Conservation (phyloP, 164 flowering plant genomes). For the Vitis cinerea region DNA sequence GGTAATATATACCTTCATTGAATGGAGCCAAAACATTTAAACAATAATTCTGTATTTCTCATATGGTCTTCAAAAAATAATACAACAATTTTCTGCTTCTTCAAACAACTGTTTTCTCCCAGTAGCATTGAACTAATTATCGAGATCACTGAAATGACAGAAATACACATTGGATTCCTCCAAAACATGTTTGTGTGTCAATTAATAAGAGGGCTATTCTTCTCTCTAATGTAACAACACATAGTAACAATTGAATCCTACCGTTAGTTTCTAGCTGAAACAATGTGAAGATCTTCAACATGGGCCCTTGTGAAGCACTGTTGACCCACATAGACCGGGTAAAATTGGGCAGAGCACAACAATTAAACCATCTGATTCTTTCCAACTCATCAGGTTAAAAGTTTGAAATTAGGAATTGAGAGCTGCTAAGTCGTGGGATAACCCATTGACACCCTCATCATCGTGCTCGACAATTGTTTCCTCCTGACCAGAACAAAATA, state of each 20-base stretch:
- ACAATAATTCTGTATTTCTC: too few relatives aligned
- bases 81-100: background rate
- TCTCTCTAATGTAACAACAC: background rate
- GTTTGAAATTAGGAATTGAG: slow-evolving; percentile 25
- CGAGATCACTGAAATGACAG: background rate
- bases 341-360: background rate
- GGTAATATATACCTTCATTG: too few relatives aligned
- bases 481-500: slow-evolving; percentile 21
- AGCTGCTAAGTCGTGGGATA: slow-evolving; percentile 43
- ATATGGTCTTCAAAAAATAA: background rate
- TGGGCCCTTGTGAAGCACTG: background rate
- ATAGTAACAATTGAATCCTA: slow-evolving; percentile 7
- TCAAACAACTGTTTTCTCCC: too few relatives aligned
- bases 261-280: slow-evolving; percentile 16
- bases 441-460: slow-evolving; percentile 42
- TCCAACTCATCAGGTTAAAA: background rate
- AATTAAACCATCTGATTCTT: background rate
- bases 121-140: background rate
- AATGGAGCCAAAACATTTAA: too few relatives aligned
- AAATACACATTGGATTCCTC: background rate
- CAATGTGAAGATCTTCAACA: slow-evolving; percentile 1
- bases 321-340: background rate
- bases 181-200: background rate
- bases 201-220: background rate
- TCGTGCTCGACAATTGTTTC: too few relatives aligned